Conservation (phyloP, 176 grass and related monocot genomes). For the Pharus latifolius region DNA sequence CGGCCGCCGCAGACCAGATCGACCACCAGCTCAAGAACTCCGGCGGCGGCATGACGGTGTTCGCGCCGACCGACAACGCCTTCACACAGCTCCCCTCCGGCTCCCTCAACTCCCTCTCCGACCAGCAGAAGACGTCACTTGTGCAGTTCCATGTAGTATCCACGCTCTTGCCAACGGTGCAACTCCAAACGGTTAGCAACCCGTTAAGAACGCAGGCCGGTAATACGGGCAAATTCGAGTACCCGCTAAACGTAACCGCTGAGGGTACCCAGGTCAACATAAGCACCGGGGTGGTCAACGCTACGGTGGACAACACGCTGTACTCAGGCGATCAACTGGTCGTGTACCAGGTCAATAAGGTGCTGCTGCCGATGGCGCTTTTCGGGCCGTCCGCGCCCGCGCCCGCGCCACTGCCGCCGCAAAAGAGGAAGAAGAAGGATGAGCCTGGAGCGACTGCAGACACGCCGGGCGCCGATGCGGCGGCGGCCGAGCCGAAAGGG, state of each 20-base stretch:
- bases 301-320: conserved; percentile 45
- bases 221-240: conserved; percentile 33
- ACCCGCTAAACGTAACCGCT: conserved; percentile 66
- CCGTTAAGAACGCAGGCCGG: conserved; percentile 85
- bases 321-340: conserved; percentile 49
- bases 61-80: conserved; percentile 83
- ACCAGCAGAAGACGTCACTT: conserved; percentile 78
- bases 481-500: conserved; percentile 10
- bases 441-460: conserved; percentile 8
- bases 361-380: conserved; percentile 62
- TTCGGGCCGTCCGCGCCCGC: conserved; percentile 45
- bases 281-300: conserved; percentile 67
- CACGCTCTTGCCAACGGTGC: not conserved
- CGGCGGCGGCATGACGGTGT: conserved; percentile 59
- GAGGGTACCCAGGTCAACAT: conserved; percentile 48
- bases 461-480: conserved; percentile 12
- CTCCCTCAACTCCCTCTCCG: conserved; percentile 72
- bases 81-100: conserved; percentile 54
- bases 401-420: conserved; percentile 31
- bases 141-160: conserved; percentile 83
- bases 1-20: conserved; percentile 59
- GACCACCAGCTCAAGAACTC: conserved; percentile 77
- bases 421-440: conserved; percentile 54
- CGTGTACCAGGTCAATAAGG: conserved; percentile 82
- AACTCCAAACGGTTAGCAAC: conserved; percentile 90